Conservation (phyloP, 2,329 filamentous ascomycete genomes). For the Alternaria triticimaculans region DNA sequence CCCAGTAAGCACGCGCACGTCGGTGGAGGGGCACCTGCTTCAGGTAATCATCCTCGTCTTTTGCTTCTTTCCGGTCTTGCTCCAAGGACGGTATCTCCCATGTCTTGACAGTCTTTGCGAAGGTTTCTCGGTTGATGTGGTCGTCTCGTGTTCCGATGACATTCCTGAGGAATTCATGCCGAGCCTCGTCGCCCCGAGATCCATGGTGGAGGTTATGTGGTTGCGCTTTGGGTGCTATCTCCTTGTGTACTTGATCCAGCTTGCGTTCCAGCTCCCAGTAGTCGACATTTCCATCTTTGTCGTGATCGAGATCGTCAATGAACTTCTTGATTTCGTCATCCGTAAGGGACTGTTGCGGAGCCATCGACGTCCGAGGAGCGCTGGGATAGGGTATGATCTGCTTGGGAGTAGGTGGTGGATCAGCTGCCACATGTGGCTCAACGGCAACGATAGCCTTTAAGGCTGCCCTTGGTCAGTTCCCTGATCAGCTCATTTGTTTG, state of each 20-base stretch:
- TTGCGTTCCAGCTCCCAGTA: constrained; percentile 62
- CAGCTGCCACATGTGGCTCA: neutral
- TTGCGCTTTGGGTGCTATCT: constrained; percentile 57
- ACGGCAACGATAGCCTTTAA: constrained; percentile 4
- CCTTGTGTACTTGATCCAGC: constrained; percentile 60
- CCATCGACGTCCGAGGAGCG: constrained; percentile 23
- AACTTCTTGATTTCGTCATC: constrained; percentile 61
- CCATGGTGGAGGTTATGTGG: constrained; percentile 55
- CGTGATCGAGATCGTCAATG: constrained; percentile 60
- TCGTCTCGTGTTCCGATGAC: constrained; percentile 56
- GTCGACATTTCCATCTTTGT: constrained; percentile 60
- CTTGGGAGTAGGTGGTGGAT: neutral
- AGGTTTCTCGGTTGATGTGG: constrained; percentile 56
- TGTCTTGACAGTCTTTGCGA: constrained; percentile 52
- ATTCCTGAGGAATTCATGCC: constrained; percentile 60
- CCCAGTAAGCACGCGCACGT: constrained; percentile 61
- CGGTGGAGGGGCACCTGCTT: constrained; percentile 55
- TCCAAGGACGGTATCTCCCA: constrained; percentile 60
- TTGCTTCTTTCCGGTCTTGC: constrained; percentile 56
- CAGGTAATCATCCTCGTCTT: constrained; percentile 57
- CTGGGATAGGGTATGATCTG: neutral
- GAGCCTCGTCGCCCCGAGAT: constrained; percentile 48
- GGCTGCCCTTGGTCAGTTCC: constrained; percentile 12
- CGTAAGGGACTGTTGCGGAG: constrained; percentile 34
- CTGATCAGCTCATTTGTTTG: constrained; percentile 7